Evolutionary conservation across 768 basidiomycete genomes (phyloP), one percentile per base, ranked within the genome.

Genomic region (Hysterangium stoloniferum): DNA sequence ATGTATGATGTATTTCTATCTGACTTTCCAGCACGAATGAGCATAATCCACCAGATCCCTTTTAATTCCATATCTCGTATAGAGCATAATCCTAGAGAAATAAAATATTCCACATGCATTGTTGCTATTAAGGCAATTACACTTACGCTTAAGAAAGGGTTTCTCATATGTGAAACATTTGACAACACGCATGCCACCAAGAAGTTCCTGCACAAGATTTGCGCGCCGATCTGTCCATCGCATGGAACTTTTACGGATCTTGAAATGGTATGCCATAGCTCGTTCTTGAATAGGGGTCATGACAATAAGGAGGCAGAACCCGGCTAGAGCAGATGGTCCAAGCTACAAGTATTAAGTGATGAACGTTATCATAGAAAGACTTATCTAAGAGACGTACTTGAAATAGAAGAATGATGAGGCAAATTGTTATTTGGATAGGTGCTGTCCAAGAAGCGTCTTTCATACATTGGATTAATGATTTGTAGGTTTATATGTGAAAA

Each of bases 101-200:
- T n/a, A n/a, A n/a, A n/a, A 6, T 31, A 31, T 28, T 28, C 22
- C n/a, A 22, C 28, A n/a, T n/a, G n/a, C n/a, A 25, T n/a, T 24
- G 32, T 27, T 11, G 9, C 47, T 17, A 35, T 55, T 22, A 32
- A 31, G 11, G 46, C 20, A 44, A 20, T 17, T 35, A 2, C 4
- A 64, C 73, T 62, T 53, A 82, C 84, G 71, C 54, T 78, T 71
- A 37, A 84, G 62, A 64, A 84, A 86, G 0, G 84, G 80, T 1
- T 70, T 56, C 64, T 87, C 85, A 55, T 84, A 86, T 24, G 77
- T 80, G 61, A 87, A 87, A 58, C 80, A 84, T 62, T 85, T 86
- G 48, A 87, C 78, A n/a, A 84, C 73, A 4, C 80, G 74, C 81
- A 86, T 84, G 1, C 73, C 75, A 42, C 81, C 73, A 8, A 86